phyloP scores from a whole-genome alignment of 345 rosid species.

The Eucalyptus marginata region DNA sequence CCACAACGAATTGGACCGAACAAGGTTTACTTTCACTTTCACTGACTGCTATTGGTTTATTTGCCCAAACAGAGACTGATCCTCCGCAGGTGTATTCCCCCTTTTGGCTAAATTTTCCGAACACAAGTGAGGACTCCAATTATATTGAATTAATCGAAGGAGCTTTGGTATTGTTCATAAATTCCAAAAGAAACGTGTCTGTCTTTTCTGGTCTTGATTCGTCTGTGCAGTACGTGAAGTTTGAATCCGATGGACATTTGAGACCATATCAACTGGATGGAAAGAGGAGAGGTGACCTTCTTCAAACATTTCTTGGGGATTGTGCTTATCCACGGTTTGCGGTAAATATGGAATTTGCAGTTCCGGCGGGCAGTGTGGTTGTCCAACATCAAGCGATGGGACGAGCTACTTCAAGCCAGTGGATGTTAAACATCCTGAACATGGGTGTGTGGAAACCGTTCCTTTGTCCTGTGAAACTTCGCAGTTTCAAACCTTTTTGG shows the following conservation, averaged over 20 bases:
- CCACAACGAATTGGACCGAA: background rate
- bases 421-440: background rate
- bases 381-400: background rate
- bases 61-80: background rate
- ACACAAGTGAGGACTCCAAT: background rate
- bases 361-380: background rate
- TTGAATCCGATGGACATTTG: slow-evolving; percentile 11
- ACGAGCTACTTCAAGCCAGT: background rate
- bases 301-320: background rate
- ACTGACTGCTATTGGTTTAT: background rate
- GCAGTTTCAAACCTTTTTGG: background rate
- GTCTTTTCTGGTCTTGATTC: background rate
- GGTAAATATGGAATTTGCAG: background rate
- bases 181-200: background rate
- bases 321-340: background rate
- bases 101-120: background rate
- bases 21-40: slow-evolving; percentile 1
- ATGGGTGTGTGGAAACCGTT: background rate
- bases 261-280: background rate
- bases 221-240: background rate
- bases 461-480: background rate
- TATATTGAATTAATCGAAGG: background rate
- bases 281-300: background rate
- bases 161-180: background rate
- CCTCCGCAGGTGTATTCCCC: background rate